Evolutionary conservation across 805 yeast genomes (phyloP).

Genomic region (Spathaspora hagerdaliae): DNA sequence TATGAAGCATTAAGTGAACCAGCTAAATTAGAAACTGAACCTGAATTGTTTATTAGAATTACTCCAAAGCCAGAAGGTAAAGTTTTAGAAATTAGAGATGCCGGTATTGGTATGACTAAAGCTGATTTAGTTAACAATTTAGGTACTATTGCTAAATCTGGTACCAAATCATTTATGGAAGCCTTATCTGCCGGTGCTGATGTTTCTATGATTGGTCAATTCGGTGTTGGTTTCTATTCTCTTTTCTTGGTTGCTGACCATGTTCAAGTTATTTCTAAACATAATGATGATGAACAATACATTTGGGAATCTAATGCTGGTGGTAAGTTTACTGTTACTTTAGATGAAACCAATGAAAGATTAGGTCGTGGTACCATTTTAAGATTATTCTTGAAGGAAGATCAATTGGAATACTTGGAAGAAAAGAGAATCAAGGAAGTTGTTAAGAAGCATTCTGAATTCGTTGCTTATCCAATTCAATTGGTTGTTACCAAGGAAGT

Average conservation of each 20-base stretch:
- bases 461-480: constrained; percentile 98
- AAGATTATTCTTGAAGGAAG: constrained; percentile 96
- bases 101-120: constrained; percentile 99
- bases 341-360: constrained; percentile 82
- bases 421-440: constrained; percentile 99
- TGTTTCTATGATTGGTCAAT: constrained; percentile 99
- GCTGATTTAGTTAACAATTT: constrained; percentile 97
- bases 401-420: constrained; percentile 97
- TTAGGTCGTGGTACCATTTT: constrained; percentile 93
- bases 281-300: constrained; percentile 99
- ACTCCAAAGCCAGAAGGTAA: constrained; percentile 95
- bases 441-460: constrained; percentile 98
- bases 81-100: constrained; percentile 94
- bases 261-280: constrained; percentile 96
- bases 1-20: constrained; percentile 95
- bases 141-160: constrained; percentile 99
- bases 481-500: constrained; percentile 97
- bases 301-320: constrained; percentile 99
- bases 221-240: constrained; percentile 99
- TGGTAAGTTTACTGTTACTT: constrained; percentile 95
- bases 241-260: constrained; percentile 98
- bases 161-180: constrained; percentile 99
- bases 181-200: constrained; percentile 99
- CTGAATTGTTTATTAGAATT: constrained; percentile 94
- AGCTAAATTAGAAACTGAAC: constrained; percentile 86